Evolutionary conservation across 2,329 filamentous ascomycete genomes (phyloP).

Genomic region (Clonostachys rosea): DNA sequence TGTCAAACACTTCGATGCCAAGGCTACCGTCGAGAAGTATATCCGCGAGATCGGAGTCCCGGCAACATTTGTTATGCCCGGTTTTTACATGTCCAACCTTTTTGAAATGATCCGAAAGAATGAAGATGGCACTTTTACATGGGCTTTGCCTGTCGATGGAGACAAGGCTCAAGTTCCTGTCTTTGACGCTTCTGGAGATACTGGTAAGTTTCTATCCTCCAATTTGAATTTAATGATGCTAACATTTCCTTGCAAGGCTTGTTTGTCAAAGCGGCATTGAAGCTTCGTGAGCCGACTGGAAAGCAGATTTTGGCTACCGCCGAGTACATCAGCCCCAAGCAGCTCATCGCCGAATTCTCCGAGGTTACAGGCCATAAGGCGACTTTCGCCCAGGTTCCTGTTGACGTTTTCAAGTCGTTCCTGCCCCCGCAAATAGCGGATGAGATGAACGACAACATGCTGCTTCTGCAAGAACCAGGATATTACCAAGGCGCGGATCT

Average conservation of each 20-base stretch:
- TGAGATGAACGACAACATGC: slow-evolving; percentile 35
- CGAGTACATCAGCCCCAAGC: slow-evolving; percentile 23
- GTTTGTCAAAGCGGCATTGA: slow-evolving; percentile 26
- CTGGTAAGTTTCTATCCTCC: slow-evolving; percentile 22
- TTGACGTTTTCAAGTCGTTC: slow-evolving; percentile 26
- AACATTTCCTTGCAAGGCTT: slow-evolving; percentile 11
- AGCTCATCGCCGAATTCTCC: slow-evolving; percentile 23
- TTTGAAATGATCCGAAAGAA: slow-evolving; percentile 16
- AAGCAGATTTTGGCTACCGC: slow-evolving; percentile 27
- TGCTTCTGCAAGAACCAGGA: slow-evolving; percentile 31
- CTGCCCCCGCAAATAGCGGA: slow-evolving; percentile 16
- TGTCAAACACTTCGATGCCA: slow-evolving; percentile 49
- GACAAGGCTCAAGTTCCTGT: slow-evolving; percentile 26
- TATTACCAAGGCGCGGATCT: slow-evolving; percentile 30
- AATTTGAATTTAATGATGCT: no score
- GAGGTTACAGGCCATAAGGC: slow-evolving; percentile 25
- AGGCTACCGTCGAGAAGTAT: slow-evolving; percentile 51
- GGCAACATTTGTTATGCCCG: slow-evolving; percentile 46
- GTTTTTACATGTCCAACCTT: slow-evolving; percentile 50
- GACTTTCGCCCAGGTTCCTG: slow-evolving; percentile 17
- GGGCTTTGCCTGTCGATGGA: slow-evolving; percentile 18
- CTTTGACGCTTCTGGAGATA: slow-evolving; percentile 29
- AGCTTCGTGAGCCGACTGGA: slow-evolving; percentile 12
- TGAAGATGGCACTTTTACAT: slow-evolving; percentile 18
- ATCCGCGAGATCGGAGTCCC: slow-evolving; percentile 43